Percentiles rank a stretch among this genome's conserved stretches.
Evolutionary conservation across 1,284 basidiomycete species (phyloP).

Genomic region (Trichosporon asahii): DNA sequence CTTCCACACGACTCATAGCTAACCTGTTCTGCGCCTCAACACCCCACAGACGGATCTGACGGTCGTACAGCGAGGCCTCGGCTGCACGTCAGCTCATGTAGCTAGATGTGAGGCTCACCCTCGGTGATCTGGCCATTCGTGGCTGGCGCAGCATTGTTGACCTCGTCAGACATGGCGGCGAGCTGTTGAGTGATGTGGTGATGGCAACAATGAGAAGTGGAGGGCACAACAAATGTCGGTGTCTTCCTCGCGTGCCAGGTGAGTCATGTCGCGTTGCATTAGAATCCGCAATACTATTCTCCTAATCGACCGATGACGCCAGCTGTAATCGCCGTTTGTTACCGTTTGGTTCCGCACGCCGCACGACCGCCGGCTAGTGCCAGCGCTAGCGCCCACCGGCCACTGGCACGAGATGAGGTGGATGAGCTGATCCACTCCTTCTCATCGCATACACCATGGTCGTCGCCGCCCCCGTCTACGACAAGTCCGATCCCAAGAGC

Average conservation of each 20-base stretch:
- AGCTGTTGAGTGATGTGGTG: not conserved
- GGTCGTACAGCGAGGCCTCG: slow-evolving; percentile 86
- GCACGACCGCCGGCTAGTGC: not conserved
- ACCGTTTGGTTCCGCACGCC: not conserved
- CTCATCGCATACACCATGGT: slow-evolving; percentile 28
- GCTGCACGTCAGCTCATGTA: slow-evolving; percentile 52
- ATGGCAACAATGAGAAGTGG: not conserved
- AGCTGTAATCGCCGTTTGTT: not conserved
- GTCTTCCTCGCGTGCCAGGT: not conserved
- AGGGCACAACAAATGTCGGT: slow-evolving; percentile 11
- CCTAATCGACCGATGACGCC: not conserved
- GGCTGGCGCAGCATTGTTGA: not conserved
- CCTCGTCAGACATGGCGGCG: not conserved
- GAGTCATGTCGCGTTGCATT: not conserved
- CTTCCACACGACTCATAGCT: slow-evolving; percentile 25
- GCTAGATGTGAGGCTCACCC: slow-evolving; percentile 25
- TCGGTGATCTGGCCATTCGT: slow-evolving; percentile 40
- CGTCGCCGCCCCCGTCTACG: slow-evolving; percentile 42
- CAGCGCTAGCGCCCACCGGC: not conserved
- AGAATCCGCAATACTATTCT: not conserved
- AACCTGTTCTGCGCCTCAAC: slow-evolving; percentile 93
- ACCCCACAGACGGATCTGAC: slow-evolving; percentile 97
- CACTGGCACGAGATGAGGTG: not conserved
- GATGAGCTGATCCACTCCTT: not conserved
- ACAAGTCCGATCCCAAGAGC: slow-evolving; percentile 45